A percentile compares a stretch with the other conserved stretches of the same genome.
Conservation (phyloP, 495 filamentous ascomycete genomes). For the Penicillium riverlandense region DNA sequence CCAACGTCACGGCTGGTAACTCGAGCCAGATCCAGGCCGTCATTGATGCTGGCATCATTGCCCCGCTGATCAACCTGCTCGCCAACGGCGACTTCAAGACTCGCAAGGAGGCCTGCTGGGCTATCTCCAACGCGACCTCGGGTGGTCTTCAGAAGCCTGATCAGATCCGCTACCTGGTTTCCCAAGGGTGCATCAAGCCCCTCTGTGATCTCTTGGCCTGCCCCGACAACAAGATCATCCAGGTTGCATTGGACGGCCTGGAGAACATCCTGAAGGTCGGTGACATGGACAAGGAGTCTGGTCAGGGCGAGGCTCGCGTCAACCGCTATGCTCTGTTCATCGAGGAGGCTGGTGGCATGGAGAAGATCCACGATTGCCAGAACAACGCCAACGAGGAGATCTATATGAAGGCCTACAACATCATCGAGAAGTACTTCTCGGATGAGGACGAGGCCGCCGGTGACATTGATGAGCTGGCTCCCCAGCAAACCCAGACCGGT, state of each 20-base stretch:
- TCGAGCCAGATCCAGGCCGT: slow-evolving; percentile 96
- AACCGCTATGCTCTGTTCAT: slow-evolving; percentile 98
- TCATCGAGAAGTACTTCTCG: slow-evolving; percentile 99
- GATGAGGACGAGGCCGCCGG: slow-evolving; percentile 88
- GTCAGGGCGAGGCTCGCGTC: slow-evolving; percentile 65
- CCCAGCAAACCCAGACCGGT: slow-evolving; percentile 60
- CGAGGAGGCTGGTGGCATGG: slow-evolving; percentile 98
- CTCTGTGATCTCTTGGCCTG: slow-evolving; percentile 93
- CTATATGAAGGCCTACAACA: slow-evolving; percentile 99
- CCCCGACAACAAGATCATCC: slow-evolving; percentile 99
- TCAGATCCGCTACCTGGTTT: slow-evolving; percentile 92
- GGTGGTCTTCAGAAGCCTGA: slow-evolving; percentile 98
- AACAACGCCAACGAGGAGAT: slow-evolving; percentile 99
- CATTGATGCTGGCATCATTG: slow-evolving; percentile 94
- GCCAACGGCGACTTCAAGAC: slow-evolving; percentile 99
- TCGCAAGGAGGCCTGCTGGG: slow-evolving; percentile 99
- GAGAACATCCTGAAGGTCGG: slow-evolving; percentile 99
- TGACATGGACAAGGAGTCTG: slow-evolving; percentile 92
- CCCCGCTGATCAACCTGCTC: slow-evolving; percentile 89
- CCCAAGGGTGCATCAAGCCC: slow-evolving; percentile 92
- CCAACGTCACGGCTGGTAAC: slow-evolving; percentile 97
- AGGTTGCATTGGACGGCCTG: slow-evolving; percentile 94
- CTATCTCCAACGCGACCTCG: slow-evolving; percentile 97
- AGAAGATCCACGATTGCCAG: slow-evolving; percentile 99
- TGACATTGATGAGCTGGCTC: slow-evolving; percentile 63